Percentiles rank a stretch among this genome's conserved stretches.
Evolutionary conservation across 768 basidiomycete species (phyloP).

Genomic region (Rhizopogon vulgaris): DNA sequence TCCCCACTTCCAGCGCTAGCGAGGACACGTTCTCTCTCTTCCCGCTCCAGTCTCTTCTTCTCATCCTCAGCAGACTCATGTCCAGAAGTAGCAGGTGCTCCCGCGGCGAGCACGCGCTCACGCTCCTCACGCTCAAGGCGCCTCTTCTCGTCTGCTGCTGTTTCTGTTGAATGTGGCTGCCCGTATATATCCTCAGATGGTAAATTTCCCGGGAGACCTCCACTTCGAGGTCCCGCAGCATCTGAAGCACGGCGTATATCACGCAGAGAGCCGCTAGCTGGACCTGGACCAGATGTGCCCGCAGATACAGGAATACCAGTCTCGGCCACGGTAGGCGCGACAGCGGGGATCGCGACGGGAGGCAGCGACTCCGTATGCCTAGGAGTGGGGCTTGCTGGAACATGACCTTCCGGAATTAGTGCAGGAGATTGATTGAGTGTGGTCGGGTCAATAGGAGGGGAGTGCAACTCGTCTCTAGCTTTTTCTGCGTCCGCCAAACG

Average conservation of each 20-base stretch:
- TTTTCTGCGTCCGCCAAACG: slow-evolving; percentile 1
- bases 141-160: slow-evolving; percentile 62
- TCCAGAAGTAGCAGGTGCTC: slow-evolving; percentile 6
- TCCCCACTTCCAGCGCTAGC: slow-evolving; percentile 7
- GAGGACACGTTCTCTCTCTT: slow-evolving; percentile 56
- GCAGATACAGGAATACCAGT: slow-evolving; percentile 69
- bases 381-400: slow-evolving; percentile 6
- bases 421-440: slow-evolving; percentile 21
- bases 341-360: slow-evolving; percentile 22
- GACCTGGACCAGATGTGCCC: slow-evolving; percentile 53
- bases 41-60: slow-evolving; percentile 58
- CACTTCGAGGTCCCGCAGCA: slow-evolving; percentile 30
- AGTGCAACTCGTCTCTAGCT: slow-evolving; percentile 4
- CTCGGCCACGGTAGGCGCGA: slow-evolving; percentile 66
- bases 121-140: slow-evolving; percentile 48
- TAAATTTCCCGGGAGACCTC: slow-evolving; percentile 20
- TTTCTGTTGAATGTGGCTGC: slow-evolving; percentile 32
- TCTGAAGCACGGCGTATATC: slow-evolving; percentile 39
- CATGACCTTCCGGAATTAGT: slow-evolving; percentile 17
- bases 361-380: slow-evolving; percentile 14
- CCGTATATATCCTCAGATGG: slow-evolving; percentile 25
- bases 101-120: slow-evolving; percentile 35
- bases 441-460: slow-evolving; percentile 16
- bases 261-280: slow-evolving; percentile 56
- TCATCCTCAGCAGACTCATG: slow-evolving; percentile 56